phyloP scores from a whole-genome alignment of 1,284 basidiomycete genomes.

The Leccinum griseonigrum region DNA sequence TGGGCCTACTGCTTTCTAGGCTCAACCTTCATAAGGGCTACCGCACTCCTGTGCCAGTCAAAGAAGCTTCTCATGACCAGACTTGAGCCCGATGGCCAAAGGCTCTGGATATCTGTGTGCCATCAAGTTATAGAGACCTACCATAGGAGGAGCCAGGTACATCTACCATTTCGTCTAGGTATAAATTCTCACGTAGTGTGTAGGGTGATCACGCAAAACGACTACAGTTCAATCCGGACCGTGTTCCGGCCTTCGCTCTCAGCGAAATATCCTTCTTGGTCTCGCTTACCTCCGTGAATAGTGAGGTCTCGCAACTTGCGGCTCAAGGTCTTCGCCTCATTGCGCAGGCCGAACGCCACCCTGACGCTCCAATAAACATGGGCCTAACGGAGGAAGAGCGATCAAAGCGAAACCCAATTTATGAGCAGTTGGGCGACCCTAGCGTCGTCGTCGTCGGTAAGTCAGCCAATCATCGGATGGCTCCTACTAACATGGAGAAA shows the following conservation, averaged over 20 bases:
- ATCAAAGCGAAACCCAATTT: slow-evolving; percentile 66
- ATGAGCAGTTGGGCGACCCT: slow-evolving; percentile 76
- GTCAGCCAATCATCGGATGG: slow-evolving; percentile 23
- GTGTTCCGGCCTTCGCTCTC: slow-evolving; percentile 60
- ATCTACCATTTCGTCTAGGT: not conserved
- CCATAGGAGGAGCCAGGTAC: slow-evolving; percentile 47
- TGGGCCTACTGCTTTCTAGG: not conserved
- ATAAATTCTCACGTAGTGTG: slow-evolving; percentile 8
- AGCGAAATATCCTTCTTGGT: slow-evolving; percentile 72
- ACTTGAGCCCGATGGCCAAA: slow-evolving; percentile 57
- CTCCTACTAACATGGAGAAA: slow-evolving; percentile 16
- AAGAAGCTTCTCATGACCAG: slow-evolving; percentile 57
- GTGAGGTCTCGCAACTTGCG: slow-evolving; percentile 61
- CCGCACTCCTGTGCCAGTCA: slow-evolving; percentile 53
- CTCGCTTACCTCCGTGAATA: slow-evolving; percentile 65
- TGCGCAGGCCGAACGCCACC: slow-evolving; percentile 61
- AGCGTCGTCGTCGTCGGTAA: slow-evolving; percentile 64
- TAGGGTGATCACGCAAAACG: slow-evolving; percentile 45
- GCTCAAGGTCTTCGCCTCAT: slow-evolving; percentile 66
- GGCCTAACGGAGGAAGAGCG: slow-evolving; percentile 56
- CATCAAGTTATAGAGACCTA: slow-evolving; percentile 60
- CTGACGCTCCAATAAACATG: slow-evolving; percentile 49
- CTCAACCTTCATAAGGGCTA: slow-evolving; percentile 41
- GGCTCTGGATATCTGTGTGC: slow-evolving; percentile 63
- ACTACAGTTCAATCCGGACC: slow-evolving; percentile 47